These are phyloP conservation scores for Atalantia buxifolia DNA, from an alignment of 345 rosid species.

Conservation along the genomic window DNA sequence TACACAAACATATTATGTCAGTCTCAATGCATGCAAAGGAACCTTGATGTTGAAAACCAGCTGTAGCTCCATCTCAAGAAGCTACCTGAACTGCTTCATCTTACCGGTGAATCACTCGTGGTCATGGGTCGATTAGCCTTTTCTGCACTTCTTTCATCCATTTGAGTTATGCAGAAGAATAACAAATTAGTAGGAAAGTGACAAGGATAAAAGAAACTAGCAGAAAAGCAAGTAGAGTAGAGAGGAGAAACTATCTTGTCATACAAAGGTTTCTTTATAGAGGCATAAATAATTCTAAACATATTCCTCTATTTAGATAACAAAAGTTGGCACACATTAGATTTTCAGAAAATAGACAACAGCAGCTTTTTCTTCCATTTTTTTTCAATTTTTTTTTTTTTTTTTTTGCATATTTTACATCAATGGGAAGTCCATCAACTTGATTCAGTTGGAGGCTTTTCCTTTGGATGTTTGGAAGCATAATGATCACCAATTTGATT, in stretches of 20 bases:
- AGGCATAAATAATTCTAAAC: neutral
- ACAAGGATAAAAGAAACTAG: neutral
- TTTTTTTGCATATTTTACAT: slow-evolving; percentile 8
- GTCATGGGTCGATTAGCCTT: neutral
- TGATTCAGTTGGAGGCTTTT: slow-evolving; percentile 49
- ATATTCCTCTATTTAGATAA: neutral
- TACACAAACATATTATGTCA: too few relatives aligned
- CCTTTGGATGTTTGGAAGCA: slow-evolving; percentile 67
- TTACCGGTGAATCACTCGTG: neutral
- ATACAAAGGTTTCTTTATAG: neutral
- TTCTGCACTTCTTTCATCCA: neutral
- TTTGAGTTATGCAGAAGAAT: neutral
- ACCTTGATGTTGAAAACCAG: neutral
- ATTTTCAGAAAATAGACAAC: neutral
- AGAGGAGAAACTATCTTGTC: neutral
- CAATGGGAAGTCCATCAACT: slow-evolving; percentile 27
- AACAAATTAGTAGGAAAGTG: neutral
- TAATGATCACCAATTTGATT: slow-evolving; percentile 70
- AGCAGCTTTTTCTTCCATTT: neutral
- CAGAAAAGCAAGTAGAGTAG: neutral
- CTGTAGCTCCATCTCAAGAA: neutral
- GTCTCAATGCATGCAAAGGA: neutral
- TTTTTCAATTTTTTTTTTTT: neutral
- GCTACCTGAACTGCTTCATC: neutral
- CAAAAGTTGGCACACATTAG: slow-evolving; percentile 4